phyloP scores from a whole-genome alignment of 1,284 basidiomycete genomes.

The Grifola frondosa region DNA sequence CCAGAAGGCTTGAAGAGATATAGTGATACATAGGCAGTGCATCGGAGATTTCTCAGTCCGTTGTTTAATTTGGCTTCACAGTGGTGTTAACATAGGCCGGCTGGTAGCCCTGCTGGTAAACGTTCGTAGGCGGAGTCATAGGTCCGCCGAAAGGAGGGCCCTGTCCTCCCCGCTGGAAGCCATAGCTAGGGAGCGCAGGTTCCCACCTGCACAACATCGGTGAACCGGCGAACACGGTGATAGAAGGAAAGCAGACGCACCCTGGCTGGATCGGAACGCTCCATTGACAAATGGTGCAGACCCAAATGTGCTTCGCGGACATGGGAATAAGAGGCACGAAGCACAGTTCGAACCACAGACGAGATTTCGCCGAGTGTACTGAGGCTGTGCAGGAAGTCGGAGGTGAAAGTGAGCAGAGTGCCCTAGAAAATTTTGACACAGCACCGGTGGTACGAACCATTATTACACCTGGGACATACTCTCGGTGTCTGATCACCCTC shows the following conservation, averaged over 20 bases:
- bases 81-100: slow-evolving; percentile 24
- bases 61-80: slow-evolving; percentile 14
- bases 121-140: slow-evolving; percentile 19
- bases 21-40: slow-evolving; percentile 3
- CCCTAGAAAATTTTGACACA: slow-evolving; percentile 1
- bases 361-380: slow-evolving; percentile 47
- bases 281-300: slow-evolving; percentile 53
- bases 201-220: slow-evolving; percentile 41
- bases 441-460: slow-evolving; percentile 34
- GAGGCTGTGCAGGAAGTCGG: slow-evolving; percentile 32
- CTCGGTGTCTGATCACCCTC: slow-evolving; percentile 42
- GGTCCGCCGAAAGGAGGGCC: slow-evolving; percentile 13
- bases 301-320: slow-evolving; percentile 45
- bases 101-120: slow-evolving; percentile 27
- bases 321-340: slow-evolving; percentile 52
- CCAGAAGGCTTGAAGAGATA: slow-evolving; percentile 8
- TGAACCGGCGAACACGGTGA: slow-evolving; percentile 7
- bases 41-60: slow-evolving; percentile 1
- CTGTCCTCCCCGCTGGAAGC: slow-evolving; percentile 27
- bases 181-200: slow-evolving; percentile 33
- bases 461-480: slow-evolving; percentile 51
- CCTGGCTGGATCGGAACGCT: slow-evolving; percentile 42
- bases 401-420: slow-evolving; percentile 3
- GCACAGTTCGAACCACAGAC: slow-evolving; percentile 54
- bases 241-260: slow-evolving; percentile 31